Percentiles rank a stretch among this genome's conserved stretches.
Evolutionary conservation across 768 basidiomycete species (phyloP).

Genomic region (Russula emetica): DNA sequence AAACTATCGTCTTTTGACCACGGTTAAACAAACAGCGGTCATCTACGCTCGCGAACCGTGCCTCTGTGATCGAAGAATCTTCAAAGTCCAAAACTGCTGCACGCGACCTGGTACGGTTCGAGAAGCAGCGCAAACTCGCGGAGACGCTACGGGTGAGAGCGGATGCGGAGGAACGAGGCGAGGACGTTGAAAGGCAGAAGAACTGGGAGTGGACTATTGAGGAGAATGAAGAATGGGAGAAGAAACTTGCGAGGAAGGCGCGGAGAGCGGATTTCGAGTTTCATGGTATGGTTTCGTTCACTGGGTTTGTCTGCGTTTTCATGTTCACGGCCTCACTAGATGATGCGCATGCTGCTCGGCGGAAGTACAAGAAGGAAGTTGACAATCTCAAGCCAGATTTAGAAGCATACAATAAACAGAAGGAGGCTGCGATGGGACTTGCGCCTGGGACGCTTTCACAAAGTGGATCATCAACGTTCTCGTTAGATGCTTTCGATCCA

Average conservation of each 20-base stretch:
- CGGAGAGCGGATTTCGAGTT: constrained; percentile 87
- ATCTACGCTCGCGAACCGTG: constrained; percentile 78
- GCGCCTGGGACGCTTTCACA: constrained; percentile 60
- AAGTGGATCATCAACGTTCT: constrained; percentile 38
- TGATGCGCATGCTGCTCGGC: constrained; percentile 82
- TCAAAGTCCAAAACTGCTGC: constrained; percentile 71
- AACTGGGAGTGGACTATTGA: constrained; percentile 96
- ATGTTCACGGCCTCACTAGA: constrained; percentile 44
- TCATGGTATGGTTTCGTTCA: constrained; percentile 58
- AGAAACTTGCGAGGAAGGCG: constrained; percentile 76
- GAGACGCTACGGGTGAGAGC: constrained; percentile 80
- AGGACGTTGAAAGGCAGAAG: constrained; percentile 84
- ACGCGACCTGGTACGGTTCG: constrained; percentile 77
- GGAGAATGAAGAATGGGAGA: constrained; percentile 96
- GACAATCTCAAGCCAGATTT: constrained; percentile 86
- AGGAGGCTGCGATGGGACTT: constrained; percentile 76
- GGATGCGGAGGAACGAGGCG: constrained; percentile 87
- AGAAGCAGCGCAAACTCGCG: constrained; percentile 86
- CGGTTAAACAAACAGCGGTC: constrained; percentile 49
- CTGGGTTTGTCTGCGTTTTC: not conserved
- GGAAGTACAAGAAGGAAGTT: constrained; percentile 89
- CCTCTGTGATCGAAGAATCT: constrained; percentile 80
- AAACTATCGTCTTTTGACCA: not conserved
- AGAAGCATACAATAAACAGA: constrained; percentile 81
- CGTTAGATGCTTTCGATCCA: constrained; percentile 51